Evolutionary conservation across 2,329 filamentous ascomycete species (phyloP).

Genomic region (Gaeumannomyces sp.): DNA sequence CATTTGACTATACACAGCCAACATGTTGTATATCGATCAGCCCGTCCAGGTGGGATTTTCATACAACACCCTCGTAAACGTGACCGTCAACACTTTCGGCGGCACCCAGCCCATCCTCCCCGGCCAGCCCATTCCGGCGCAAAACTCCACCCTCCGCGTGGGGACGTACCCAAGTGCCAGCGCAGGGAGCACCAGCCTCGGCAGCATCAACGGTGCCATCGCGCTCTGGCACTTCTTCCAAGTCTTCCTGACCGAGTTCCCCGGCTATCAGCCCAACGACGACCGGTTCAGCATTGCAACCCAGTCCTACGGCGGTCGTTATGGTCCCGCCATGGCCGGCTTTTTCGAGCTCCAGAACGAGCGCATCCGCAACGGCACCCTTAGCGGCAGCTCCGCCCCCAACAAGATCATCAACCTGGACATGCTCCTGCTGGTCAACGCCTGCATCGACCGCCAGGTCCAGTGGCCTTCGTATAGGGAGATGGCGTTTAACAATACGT

Average conservation of each 20-base stretch:
- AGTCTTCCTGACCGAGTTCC: constrained; percentile 52
- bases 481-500: constrained; percentile 60
- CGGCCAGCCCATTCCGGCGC: constrained; percentile 26
- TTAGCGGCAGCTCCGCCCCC: constrained; percentile 2
- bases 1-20: constrained; percentile 25
- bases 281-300: constrained; percentile 57
- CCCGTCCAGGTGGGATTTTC: constrained; percentile 66
- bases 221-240: constrained; percentile 62
- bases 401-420: constrained; percentile 43
- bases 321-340: constrained; percentile 58
- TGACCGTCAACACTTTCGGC: constrained; percentile 45
- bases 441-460: constrained; percentile 58
- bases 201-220: constrained; percentile 48
- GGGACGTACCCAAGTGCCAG: constrained; percentile 59
- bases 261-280: constrained; percentile 47
- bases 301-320: constrained; percentile 66
- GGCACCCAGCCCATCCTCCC: constrained; percentile 30
- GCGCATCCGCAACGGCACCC: constrained; percentile 39
- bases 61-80: constrained; percentile 57
- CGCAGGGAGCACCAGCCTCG: constrained; percentile 43
- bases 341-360: constrained; percentile 57
- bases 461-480: constrained; percentile 51
- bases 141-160: constrained; percentile 42
- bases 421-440: constrained; percentile 65
- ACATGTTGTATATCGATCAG: constrained; percentile 61